A percentile compares a stretch with the other conserved stretches of the same genome.
phyloP scores from a whole-genome alignment of 345 rosid species.

The Streptanthus diversifolius region DNA sequence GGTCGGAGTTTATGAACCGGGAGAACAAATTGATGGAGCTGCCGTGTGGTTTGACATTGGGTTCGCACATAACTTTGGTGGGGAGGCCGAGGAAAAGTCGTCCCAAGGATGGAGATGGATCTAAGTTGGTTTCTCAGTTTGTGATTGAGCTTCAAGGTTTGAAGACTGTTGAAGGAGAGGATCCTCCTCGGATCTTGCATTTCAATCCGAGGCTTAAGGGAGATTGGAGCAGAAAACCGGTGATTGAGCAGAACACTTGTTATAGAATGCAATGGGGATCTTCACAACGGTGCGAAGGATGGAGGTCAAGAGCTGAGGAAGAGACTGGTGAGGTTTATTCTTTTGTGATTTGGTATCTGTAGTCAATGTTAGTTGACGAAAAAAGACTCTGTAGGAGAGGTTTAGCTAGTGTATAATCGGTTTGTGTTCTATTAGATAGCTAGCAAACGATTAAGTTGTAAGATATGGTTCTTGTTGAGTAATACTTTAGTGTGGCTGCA shows the following conservation, averaged over 20 bases:
- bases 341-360: neutral
- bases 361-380: neutral
- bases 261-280: slow-evolving; percentile 95
- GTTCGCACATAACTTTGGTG: slow-evolving; percentile 82
- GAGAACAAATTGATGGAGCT: slow-evolving; percentile 52
- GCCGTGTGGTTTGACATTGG: slow-evolving; percentile 85
- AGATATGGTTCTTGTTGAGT: neutral
- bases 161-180: slow-evolving; percentile 88
- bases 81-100: slow-evolving; percentile 70
- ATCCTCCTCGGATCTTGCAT: slow-evolving; percentile 89
- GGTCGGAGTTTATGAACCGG: slow-evolving; percentile 50
- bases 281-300: slow-evolving; percentile 78
- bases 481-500: slow-evolving; percentile 39
- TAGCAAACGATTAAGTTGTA: neutral
- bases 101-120: slow-evolving; percentile 45
- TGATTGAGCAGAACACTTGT: slow-evolving; percentile 93
- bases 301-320: slow-evolving; percentile 70
- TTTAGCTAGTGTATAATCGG: neutral
- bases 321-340: slow-evolving; percentile 59
- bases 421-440: neutral
- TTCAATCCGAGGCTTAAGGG: slow-evolving; percentile 90
- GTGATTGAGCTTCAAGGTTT: slow-evolving; percentile 83
- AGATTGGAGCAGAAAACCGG: slow-evolving; percentile 82
- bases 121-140: slow-evolving; percentile 73
- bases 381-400: neutral